These are phyloP conservation scores for Ceratobasidium sp. DNA, from an alignment of 1,284 basidiomycete species.

Conservation along the genomic window DNA sequence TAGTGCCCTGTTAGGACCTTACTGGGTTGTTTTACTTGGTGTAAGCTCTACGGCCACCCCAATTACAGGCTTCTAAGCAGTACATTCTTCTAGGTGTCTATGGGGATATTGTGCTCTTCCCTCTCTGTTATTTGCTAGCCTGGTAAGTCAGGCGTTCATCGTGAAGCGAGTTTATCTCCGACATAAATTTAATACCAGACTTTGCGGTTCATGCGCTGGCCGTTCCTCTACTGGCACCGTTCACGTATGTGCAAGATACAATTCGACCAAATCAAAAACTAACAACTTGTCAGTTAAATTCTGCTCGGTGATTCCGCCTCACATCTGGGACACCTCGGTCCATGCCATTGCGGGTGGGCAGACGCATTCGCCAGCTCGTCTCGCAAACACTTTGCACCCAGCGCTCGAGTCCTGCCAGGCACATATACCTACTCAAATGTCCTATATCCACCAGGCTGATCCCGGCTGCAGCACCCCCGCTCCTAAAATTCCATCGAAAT, in stretches of 20 bases:
- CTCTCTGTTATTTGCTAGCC: not conserved
- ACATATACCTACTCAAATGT: not conserved
- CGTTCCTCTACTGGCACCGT: not conserved
- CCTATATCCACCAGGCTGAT: not conserved
- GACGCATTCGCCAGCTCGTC: conserved; percentile 33
- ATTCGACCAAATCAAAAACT: not conserved
- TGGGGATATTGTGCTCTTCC: not conserved
- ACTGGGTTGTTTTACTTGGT: not conserved
- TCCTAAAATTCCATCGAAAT: not conserved
- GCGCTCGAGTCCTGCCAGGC: not conserved
- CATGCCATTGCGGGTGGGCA: conserved; percentile 37
- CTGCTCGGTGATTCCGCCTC: conserved; percentile 14
- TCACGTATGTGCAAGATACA: conserved; percentile 24
- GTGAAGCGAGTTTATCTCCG: not conserved
- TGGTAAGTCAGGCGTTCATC: not conserved
- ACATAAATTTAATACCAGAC: too few relatives aligned
- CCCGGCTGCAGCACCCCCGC: not conserved
- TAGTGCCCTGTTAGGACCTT: not conserved
- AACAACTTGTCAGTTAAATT: not conserved
- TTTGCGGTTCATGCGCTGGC: conserved; percentile 33
- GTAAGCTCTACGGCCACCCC: not conserved
- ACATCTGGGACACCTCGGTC: conserved; percentile 21
- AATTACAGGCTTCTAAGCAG: not conserved
- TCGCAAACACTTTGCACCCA: conserved; percentile 19
- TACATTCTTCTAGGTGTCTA: not conserved